Percentiles rank a stretch among this genome's conserved stretches.
These are phyloP conservation scores for Verticillium tricorpus DNA, from an alignment of 2,329 filamentous ascomycete species.

Conservation along the genomic window DNA sequence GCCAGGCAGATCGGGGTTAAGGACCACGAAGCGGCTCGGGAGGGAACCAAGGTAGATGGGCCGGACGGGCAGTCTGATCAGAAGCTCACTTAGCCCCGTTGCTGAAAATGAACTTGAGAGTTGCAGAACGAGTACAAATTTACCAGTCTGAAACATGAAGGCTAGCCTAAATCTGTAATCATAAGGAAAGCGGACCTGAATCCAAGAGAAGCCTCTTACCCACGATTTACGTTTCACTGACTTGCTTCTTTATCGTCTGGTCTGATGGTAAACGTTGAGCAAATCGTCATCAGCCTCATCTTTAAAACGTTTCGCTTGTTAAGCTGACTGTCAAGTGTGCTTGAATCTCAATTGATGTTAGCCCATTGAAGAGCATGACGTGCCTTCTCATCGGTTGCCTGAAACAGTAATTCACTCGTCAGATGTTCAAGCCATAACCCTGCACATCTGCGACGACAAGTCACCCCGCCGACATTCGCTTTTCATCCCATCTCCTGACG, in stretches of 20 bases:
- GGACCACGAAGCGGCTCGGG: not conserved
- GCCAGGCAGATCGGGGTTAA: not conserved
- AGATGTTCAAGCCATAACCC: not conserved
- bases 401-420: not conserved
- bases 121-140: too few species aligned
- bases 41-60: not conserved
- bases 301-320: not conserved
- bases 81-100: not conserved
- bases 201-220: too few species aligned
- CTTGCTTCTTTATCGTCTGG: too few species aligned
- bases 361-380: not conserved
- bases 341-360: not conserved
- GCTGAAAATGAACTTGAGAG: too few species aligned
- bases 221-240: too few species aligned
- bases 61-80: not conserved
- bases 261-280: not conserved
- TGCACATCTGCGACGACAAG: not conserved
- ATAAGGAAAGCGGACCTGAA: too few species aligned
- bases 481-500: not conserved
- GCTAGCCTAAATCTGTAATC: too few species aligned
- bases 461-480: not conserved
- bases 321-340: too few species aligned
- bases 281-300: not conserved
- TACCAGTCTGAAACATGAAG: too few species aligned
- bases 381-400: not conserved